phyloP scores from a whole-genome alignment of 805 yeast genomes.

The Saccharomycopsis lassenensis region DNA sequence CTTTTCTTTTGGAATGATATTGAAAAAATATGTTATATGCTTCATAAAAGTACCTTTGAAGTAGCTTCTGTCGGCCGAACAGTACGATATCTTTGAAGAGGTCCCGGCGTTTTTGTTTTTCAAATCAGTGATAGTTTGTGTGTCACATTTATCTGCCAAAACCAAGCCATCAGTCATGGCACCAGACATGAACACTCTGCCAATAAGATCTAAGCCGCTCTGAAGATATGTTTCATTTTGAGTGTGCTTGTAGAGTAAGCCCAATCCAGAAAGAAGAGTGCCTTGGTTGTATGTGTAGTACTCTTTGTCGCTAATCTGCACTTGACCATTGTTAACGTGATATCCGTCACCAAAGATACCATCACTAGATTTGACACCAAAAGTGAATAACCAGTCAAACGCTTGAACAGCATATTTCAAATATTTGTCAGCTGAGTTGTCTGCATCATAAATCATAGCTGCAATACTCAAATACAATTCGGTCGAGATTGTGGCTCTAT shows the following conservation, averaged over 20 bases:
- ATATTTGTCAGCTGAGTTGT: not conserved
- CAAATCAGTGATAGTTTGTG: not conserved
- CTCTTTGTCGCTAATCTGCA: not conserved
- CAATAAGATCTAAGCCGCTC: constrained; percentile 1
- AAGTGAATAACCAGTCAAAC: constrained; percentile 1
- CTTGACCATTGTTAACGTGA: not conserved
- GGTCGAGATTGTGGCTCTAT: constrained; percentile 4
- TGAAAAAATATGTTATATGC: constrained; percentile 1
- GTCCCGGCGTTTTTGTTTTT: not conserved
- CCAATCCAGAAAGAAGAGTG: too few species aligned
- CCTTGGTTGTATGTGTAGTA: constrained; percentile 5
- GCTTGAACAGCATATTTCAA: not conserved
- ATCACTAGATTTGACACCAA: too few species aligned
- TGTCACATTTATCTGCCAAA: not conserved
- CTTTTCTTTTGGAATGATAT: not conserved
- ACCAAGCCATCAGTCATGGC: constrained; percentile 2
- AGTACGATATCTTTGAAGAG: not conserved
- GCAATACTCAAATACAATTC: constrained; percentile 2
- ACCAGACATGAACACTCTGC: not conserved
- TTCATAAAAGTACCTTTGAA: constrained; percentile 4
- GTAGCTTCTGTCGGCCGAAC: not conserved
- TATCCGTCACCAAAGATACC: constrained; percentile 5
- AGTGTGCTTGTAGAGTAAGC: not conserved
- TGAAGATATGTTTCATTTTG: not conserved
- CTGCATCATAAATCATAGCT: constrained; percentile 1